These are phyloP conservation scores for Carex sylvatica DNA, from an alignment of 202 grass and related monocot species.

Conservation along the genomic window DNA sequence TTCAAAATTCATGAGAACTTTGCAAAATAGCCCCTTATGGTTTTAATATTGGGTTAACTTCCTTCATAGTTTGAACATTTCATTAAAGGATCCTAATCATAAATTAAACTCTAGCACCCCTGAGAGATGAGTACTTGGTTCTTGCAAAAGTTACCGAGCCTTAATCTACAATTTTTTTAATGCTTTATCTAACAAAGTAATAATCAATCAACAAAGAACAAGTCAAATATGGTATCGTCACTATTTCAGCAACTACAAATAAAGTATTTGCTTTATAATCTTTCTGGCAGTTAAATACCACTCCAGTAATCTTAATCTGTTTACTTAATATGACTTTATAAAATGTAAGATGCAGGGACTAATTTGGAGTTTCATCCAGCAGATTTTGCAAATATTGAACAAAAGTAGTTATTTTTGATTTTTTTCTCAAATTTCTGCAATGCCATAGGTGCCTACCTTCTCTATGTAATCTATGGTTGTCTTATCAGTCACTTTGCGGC, in stretches of 20 bases:
- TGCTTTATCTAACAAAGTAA: background rate
- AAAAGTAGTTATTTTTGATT: background rate
- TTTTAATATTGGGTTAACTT: background rate
- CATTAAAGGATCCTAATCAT: background rate
- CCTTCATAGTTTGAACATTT: background rate
- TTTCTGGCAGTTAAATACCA: background rate
- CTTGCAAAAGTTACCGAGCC: background rate
- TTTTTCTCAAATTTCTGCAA: background rate
- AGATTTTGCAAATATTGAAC: background rate
- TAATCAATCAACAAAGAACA: background rate
- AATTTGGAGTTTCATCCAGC: background rate
- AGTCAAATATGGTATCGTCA: background rate
- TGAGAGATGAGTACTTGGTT: background rate
- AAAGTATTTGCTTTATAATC: background rate
- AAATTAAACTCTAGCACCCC: background rate
- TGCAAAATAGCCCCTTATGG: background rate
- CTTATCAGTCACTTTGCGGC: constrained; percentile 67
- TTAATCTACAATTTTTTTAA: background rate
- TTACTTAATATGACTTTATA: background rate
- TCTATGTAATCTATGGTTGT: constrained; percentile 78
- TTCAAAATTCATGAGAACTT: constrained; percentile 3
- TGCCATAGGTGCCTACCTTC: constrained; percentile 45
- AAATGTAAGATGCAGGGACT: background rate
- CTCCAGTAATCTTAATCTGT: background rate
- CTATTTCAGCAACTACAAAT: background rate